Conservation (phyloP, 2,329 filamentous ascomycete genomes). For the Beauveria sp. region DNA sequence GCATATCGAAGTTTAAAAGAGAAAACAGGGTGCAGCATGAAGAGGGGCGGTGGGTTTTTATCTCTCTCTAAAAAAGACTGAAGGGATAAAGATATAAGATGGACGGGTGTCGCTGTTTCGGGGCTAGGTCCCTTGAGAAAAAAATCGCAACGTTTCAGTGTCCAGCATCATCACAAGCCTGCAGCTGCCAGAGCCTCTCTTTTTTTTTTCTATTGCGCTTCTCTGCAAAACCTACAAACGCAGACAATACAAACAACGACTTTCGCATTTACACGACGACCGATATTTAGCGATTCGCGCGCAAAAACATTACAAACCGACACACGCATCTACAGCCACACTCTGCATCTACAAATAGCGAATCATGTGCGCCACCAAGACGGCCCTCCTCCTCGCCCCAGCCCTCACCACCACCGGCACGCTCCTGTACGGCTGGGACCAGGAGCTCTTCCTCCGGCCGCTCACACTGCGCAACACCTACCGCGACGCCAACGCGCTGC, state of each 20-base stretch:
- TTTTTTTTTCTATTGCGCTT: neutral
- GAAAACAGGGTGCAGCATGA: neutral
- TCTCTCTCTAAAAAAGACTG: neutral
- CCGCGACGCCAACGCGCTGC: constrained; percentile 26
- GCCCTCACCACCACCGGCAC: constrained; percentile 40
- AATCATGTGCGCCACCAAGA: constrained; percentile 3
- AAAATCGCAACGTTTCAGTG: neutral
- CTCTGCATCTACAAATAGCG: neutral
- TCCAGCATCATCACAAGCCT: neutral
- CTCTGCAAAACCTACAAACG: neutral
- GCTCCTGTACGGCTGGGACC: constrained; percentile 37
- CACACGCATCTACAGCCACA: neutral
- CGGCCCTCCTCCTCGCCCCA: constrained; percentile 34
- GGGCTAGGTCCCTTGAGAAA: neutral
- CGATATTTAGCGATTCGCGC: neutral
- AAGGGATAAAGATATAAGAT: neutral
- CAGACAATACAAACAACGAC: too few relatives aligned
- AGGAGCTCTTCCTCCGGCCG: constrained; percentile 33
- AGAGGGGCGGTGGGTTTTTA: neutral
- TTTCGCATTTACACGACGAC: too few relatives aligned
- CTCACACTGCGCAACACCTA: constrained; percentile 24
- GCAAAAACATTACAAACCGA: neutral
- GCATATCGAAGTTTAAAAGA: neutral
- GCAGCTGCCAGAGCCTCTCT: neutral
- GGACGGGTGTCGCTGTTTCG: neutral